Base-by-base conservation (phyloP, 2,329 filamentous ascomycete genomes). In the Gnomoniopsis sp. region DNA sequence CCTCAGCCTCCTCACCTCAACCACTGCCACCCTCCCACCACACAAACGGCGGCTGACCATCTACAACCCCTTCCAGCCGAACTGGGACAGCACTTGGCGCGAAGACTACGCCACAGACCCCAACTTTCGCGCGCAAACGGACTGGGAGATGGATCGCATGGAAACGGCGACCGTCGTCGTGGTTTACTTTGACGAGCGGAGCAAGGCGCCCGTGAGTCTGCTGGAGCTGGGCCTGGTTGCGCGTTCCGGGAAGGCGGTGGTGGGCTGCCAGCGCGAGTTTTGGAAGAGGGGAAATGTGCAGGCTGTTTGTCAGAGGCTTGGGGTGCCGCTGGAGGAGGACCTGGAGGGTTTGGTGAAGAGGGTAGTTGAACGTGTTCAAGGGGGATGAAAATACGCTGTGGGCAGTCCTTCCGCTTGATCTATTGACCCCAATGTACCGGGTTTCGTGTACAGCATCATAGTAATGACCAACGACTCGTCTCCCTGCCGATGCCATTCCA, bases 111-210 rank as follows among this genome's bases (percentile, higher is more conserved):
- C 71, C 0, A 78, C 78, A 58, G 61, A 63, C 2, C 75, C 71
- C 0, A 51, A 55, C 8, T 88, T 83, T 70, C 69, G 69, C 10
- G 70, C 78, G 43, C 86, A 89, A 67, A 77, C 84, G 0, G 70
- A 77, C 33, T 88, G 86, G 85, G 86, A 89, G 72, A 74, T 88
- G 2, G 74, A 79, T 17, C 82, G 77, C 69, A 79, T 84, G 62
- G 78, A 83, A 15, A 61, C 62, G 1, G 81, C 82, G 0, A 76
- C 80, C 63, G 65, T 88, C 6, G 71, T 88, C 7, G 79, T 81
- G 23, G 73, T 88, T 55, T 85, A 81, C 67, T 84, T 88, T 57
- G 77, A 82, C 49, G 72, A 75, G 1, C 70, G 63, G 2, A 84
- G 81, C 0, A 71, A 75, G 49, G 83, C 83, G 8, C 81, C 83